These are phyloP conservation scores for Tetracentron sinense DNA, from an alignment of 164 flowering plant species.

Conservation along the genomic window DNA sequence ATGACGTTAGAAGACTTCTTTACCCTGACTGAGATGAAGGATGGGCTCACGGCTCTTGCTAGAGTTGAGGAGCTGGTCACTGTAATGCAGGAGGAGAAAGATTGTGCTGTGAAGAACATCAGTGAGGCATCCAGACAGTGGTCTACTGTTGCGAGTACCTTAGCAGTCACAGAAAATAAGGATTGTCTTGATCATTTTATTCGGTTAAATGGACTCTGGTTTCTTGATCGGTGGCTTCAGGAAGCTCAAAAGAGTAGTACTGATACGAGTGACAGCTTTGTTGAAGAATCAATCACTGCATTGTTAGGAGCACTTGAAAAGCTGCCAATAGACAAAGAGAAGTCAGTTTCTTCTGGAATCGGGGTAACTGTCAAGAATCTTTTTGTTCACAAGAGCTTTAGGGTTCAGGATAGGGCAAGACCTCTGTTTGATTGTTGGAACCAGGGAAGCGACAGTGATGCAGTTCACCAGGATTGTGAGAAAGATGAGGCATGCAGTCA, in stretches of 20 bases:
- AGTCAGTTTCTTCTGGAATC: conserved; percentile 49
- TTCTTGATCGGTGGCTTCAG: conserved; percentile 68
- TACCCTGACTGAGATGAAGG: conserved; percentile 78
- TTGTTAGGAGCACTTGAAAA: conserved; percentile 65
- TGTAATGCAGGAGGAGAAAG: conserved; percentile 64
- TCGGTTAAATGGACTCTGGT: conserved; percentile 63
- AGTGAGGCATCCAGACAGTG: conserved; percentile 76
- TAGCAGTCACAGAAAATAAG: conserved; percentile 63
- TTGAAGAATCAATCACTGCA: conserved; percentile 62
- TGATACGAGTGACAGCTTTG: conserved; percentile 40
- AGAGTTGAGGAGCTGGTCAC: conserved; percentile 73
- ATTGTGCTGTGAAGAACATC: conserved; percentile 43
- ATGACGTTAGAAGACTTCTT: conserved; percentile 88
- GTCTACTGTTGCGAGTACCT: conserved; percentile 71
- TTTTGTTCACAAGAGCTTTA: conserved; percentile 43
- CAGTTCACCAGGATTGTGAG: conserved; percentile 19
- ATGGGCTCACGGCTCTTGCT: conserved; percentile 66
- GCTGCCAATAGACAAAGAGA: conserved; percentile 47
- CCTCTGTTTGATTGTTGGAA: conserved; percentile 53
- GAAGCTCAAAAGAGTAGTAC: conserved; percentile 47
- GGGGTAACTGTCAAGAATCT: conserved; percentile 53
- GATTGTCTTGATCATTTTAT: conserved; percentile 77
- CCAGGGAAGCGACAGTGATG: conserved; percentile 18
- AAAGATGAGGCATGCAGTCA: conserved; percentile 13
- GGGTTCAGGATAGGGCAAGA: conserved; percentile 59